Conservation (phyloP, 2,329 filamentous ascomycete species). For the Cercospora sp. region DNA sequence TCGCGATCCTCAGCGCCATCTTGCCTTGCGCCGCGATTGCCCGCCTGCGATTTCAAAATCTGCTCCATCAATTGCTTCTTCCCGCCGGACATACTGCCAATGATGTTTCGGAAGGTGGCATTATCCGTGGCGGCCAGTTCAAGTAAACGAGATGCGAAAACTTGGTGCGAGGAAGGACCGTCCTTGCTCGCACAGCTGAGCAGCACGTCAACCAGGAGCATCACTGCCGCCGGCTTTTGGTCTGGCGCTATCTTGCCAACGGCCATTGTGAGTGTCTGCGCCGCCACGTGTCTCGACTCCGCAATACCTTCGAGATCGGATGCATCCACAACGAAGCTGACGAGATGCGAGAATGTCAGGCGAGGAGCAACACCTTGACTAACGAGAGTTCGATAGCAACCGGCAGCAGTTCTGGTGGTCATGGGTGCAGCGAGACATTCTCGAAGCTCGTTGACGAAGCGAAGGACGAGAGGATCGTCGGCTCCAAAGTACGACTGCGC, state of each 20-base stretch:
- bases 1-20: conserved; percentile 49
- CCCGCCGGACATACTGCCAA: conserved; percentile 67
- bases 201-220: conserved; percentile 74
- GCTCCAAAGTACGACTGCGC: conserved; percentile 63
- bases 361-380: conserved; percentile 73
- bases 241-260: conserved; percentile 50
- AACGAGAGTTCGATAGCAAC: conserved; percentile 83
- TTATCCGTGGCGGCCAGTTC: conserved; percentile 79
- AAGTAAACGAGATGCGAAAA: conserved; percentile 74
- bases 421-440: conserved; percentile 80
- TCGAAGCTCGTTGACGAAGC: conserved; percentile 76
- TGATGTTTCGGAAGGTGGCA: conserved; percentile 69
- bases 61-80: conserved; percentile 73
- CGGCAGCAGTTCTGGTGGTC: conserved; percentile 86
- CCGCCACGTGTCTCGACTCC: conserved; percentile 67
- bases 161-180: conserved; percentile 54
- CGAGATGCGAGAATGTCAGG: conserved; percentile 63
- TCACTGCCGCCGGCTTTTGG: conserved; percentile 57
- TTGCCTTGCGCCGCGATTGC: conserved; percentile 47
- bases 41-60: conserved; percentile 53
- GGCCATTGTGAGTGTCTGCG: conserved; percentile 74
- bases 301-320: conserved; percentile 74
- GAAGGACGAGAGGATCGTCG: conserved; percentile 70
- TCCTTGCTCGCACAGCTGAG: conserved; percentile 70
- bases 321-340: conserved; percentile 69